Conservation (phyloP, 1,284 basidiomycete genomes). For the Apiotrichum domesticum region DNA sequence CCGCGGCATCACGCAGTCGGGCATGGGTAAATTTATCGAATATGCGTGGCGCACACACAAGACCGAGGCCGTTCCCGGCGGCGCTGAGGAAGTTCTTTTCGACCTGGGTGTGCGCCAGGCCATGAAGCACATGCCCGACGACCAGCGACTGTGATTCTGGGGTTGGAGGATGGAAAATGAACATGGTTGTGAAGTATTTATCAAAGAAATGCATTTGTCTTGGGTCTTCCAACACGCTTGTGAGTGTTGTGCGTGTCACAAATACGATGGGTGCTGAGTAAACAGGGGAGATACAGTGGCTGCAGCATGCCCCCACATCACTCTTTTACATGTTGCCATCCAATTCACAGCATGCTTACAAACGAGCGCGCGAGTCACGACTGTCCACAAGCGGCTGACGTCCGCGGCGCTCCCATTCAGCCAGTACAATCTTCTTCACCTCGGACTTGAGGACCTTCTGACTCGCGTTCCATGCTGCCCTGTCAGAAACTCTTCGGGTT, state of each 20-base stretch:
- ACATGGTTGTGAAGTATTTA: too few relatives aligned
- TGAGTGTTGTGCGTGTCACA: too few relatives aligned
- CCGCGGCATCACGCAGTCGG: not conserved
- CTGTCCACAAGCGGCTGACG: conserved; percentile 13
- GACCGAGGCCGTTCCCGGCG: not conserved
- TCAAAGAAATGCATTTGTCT: too few relatives aligned
- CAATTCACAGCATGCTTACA: not conserved
- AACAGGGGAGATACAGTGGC: too few relatives aligned
- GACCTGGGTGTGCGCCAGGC: not conserved
- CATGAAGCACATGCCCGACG: not conserved
- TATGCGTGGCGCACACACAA: not conserved
- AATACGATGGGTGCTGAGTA: too few relatives aligned
- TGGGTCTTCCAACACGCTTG: too few relatives aligned
- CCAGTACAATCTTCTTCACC: conserved; percentile 16
- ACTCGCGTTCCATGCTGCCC: conserved; percentile 13
- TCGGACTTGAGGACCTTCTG: conserved; percentile 16
- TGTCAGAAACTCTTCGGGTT: not conserved
- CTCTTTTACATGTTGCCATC: too few relatives aligned
- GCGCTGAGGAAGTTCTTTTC: not conserved
- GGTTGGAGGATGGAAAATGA: too few relatives aligned
- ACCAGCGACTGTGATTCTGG: not conserved
- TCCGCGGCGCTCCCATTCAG: conserved; percentile 9
- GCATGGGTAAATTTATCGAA: not conserved
- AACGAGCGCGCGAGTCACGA: not conserved
- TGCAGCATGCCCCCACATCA: too few relatives aligned